Evolutionary conservation across 2,329 filamentous ascomycete species (phyloP).

Genomic region (Aspergillus quadricinctus): DNA sequence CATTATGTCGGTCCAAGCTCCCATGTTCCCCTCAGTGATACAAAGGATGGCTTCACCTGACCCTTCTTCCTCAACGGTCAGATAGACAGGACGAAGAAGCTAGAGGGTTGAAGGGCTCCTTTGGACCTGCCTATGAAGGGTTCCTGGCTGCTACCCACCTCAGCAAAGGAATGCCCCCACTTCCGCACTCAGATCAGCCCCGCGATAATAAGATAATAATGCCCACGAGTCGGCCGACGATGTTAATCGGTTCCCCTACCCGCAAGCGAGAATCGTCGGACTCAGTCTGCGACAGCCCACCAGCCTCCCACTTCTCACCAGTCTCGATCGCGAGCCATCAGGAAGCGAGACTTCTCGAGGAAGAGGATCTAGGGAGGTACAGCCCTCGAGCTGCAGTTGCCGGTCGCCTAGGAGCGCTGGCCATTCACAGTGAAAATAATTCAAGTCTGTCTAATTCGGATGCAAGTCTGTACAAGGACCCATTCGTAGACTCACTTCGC

Average conservation of each 20-base stretch:
- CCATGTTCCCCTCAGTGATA: constrained; percentile 4
- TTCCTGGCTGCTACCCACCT: constrained; percentile 2
- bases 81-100: constrained; percentile 3
- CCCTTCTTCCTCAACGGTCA: neutral
- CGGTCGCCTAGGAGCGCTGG: constrained; percentile 37
- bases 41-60: constrained; percentile 10
- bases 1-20: constrained; percentile 9
- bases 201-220: constrained; percentile 35
- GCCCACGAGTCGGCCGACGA: constrained; percentile 21
- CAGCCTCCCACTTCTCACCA: constrained; percentile 31
- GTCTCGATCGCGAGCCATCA: constrained; percentile 27
- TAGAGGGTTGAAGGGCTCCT: neutral
- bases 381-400: constrained; percentile 39
- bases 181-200: constrained; percentile 19
- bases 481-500: constrained; percentile 7
- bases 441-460: constrained; percentile 14
- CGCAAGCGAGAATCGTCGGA: constrained; percentile 33
- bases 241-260: constrained; percentile 28
- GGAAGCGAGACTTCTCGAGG: constrained; percentile 28
- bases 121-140: neutral
- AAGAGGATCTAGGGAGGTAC: constrained; percentile 28
- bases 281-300: constrained; percentile 24
- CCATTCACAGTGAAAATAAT: constrained; percentile 31
- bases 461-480: constrained; percentile 8
- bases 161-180: constrained; percentile 20